Evolutionary conservation across 2,329 filamentous ascomycete species (phyloP), one percentile per base, ranked within the genome.

Genomic region (Diaporthe aspalathi): DNA sequence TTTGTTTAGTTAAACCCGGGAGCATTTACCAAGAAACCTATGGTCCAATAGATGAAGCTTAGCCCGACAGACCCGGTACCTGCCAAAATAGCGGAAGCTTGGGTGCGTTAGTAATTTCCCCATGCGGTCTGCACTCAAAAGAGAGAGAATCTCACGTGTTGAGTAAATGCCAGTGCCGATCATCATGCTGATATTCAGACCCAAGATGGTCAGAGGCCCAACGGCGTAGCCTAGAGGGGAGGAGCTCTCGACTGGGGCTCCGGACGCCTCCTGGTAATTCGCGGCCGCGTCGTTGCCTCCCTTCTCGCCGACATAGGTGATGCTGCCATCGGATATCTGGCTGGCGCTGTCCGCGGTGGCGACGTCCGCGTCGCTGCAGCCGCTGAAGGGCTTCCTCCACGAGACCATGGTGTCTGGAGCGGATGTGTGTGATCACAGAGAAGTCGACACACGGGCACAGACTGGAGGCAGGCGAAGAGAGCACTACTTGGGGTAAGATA

Each of bases 201-300:
- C 88, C 24, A 90, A 81, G 24, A 89, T 87, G 0, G 88, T 89
- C 32, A 88, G 12, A 20, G 83, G 83, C 1, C 85, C 85, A 47
- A 91, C 89, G 12, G 85, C 80, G 75, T 90, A 90, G 1, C 89
- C 90, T n/a, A 91, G 79, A 0, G 90, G 89, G 4, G 88, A 90
- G 6, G 82, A 76, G 1, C 79, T 81, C 76, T 91, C 90, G 8
- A 91, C 87, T 0, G 90, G 89, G 2, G 90, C 90, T 16, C 90
- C 90, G 7, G 83, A 83, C 2, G 86, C 88, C 75, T 91, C 89
- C 73, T 91, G 89, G 38, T 76, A 77, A 0, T 75, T 73, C 22
- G 74, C 68, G 5, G 27, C 62, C 14, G 74, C 73, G 49, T 73
- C 70, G 56, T 78, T 78, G 43, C 75, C 76, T 24, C 73, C 73